Percentiles rank a stretch among this genome's conserved stretches.
Evolutionary conservation across 192 early-diverging fungal genomes (phyloP).

Genomic region (Entomortierella beljakovae): DNA sequence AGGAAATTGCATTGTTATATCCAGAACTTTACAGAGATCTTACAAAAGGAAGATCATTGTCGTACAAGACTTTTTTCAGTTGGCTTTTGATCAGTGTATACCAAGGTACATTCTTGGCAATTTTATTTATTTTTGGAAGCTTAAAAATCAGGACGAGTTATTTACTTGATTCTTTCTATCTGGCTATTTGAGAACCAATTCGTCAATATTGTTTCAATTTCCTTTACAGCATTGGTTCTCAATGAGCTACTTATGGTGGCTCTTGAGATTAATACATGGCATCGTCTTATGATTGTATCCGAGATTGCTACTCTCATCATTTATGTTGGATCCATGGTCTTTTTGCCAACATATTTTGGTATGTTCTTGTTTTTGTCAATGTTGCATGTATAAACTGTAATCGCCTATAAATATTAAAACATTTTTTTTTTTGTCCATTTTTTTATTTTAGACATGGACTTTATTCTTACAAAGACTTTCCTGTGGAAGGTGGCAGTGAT

Average conservation of each 20-base stretch:
- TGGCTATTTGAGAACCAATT: slow-evolving; percentile 97
- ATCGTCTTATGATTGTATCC: slow-evolving; percentile 88
- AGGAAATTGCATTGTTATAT: slow-evolving; percentile 90
- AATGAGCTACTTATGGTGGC: slow-evolving; percentile 98
- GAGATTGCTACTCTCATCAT: slow-evolving; percentile 84
- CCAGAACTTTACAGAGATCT: slow-evolving; percentile 96
- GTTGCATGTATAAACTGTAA: not conserved
- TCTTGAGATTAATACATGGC: slow-evolving; percentile 94
- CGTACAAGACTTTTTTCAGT: slow-evolving; percentile 93
- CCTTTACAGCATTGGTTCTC: slow-evolving; percentile 93
- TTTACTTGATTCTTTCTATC: slow-evolving; percentile 95
- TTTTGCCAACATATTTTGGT: slow-evolving; percentile 94
- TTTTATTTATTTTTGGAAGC: not conserved
- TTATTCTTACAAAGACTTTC: slow-evolving; percentile 88
- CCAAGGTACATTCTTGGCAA: slow-evolving; percentile 74
- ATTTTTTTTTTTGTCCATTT: slow-evolving; percentile 6
- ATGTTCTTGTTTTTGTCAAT: slow-evolving; percentile 16
- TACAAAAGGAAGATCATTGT: slow-evolving; percentile 91
- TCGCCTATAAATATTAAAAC: too few species aligned
- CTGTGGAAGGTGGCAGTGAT: slow-evolving; percentile 93
- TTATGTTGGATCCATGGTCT: slow-evolving; percentile 90
- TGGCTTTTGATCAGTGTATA: slow-evolving; percentile 97
- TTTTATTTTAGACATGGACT: slow-evolving; percentile 71
- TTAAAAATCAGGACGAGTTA: slow-evolving; percentile 72
- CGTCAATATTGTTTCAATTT: slow-evolving; percentile 93